Evolutionary conservation across 805 yeast genomes (phyloP).

Genomic region (Candida sakaeoensis): DNA sequence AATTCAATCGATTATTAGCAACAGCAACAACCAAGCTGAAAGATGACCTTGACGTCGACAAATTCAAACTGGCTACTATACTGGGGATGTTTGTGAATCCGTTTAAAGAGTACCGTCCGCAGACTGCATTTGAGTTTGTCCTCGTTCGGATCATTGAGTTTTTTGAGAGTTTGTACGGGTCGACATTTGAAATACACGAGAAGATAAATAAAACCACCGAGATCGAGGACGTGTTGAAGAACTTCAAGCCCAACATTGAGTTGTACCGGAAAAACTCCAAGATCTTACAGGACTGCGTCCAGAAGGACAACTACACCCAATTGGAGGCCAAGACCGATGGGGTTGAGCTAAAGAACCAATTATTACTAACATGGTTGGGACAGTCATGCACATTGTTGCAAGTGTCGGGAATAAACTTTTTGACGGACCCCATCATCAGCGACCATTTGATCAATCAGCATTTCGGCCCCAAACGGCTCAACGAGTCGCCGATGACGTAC

Average conservation of each 20-base stretch:
- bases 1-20: conserved; percentile 16
- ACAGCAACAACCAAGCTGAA: neutral
- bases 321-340: conserved; percentile 9
- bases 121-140: conserved; percentile 82
- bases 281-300: conserved; percentile 25
- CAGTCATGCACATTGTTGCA: conserved; percentile 82
- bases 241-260: conserved; percentile 53
- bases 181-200: conserved; percentile 32
- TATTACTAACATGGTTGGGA: conserved; percentile 87
- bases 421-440: conserved; percentile 83
- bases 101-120: conserved; percentile 84
- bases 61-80: conserved; percentile 39
- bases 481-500: conserved; percentile 66
- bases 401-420: conserved; percentile 63
- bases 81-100: conserved; percentile 88
- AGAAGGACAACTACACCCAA: conserved; percentile 15
- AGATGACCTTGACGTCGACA: conserved; percentile 14
- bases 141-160: conserved; percentile 69
- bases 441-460: conserved; percentile 57
- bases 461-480: conserved; percentile 82
- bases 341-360: conserved; percentile 21
- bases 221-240: conserved; percentile 57
- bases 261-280: conserved; percentile 34
- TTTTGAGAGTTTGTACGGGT: conserved; percentile 50
- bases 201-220: conserved; percentile 48